phyloP scores from a whole-genome alignment of 1,139 yeast genomes.

The Yamadazyma atlantica region DNA sequence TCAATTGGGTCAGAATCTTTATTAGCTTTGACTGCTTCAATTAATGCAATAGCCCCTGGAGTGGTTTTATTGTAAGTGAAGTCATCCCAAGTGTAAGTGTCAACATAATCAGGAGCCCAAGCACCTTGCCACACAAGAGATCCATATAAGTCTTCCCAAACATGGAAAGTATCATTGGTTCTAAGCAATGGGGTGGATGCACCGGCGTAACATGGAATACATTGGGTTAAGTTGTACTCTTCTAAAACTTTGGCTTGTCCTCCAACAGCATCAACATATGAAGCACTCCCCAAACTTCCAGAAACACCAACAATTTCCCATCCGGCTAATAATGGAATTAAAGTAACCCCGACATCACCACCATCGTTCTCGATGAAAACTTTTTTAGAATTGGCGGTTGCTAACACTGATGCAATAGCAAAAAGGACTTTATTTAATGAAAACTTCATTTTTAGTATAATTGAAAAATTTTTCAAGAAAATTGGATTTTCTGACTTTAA shows the following conservation, averaged over 20 bases:
- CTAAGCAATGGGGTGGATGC: slow-evolving; percentile 36
- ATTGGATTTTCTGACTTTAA: neutral
- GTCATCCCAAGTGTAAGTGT: slow-evolving; percentile 28
- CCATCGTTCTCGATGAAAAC: slow-evolving; percentile 43
- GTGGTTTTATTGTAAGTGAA: slow-evolving; percentile 24
- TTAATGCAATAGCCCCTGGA: slow-evolving; percentile 37
- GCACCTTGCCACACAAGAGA: slow-evolving; percentile 44
- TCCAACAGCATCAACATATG: slow-evolving; percentile 36
- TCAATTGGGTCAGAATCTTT: slow-evolving; percentile 30
- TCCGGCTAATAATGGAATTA: slow-evolving; percentile 38
- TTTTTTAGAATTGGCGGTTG: slow-evolving; percentile 17
- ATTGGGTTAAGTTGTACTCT: slow-evolving; percentile 30
- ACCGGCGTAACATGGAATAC: slow-evolving; percentile 39
- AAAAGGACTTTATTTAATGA: neutral
- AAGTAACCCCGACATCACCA: slow-evolving; percentile 27
- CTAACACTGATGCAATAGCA: slow-evolving; percentile 3
- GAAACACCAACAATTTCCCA: slow-evolving; percentile 39
- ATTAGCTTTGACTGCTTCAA: slow-evolving; percentile 33
- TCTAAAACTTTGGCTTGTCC: slow-evolving; percentile 23
- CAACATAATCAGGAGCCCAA: slow-evolving; percentile 27
- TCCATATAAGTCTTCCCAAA: slow-evolving; percentile 37
- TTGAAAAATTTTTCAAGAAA: neutral
- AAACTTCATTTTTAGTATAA: neutral
- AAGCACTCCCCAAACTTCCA: slow-evolving; percentile 36
- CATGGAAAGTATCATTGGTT: slow-evolving; percentile 36